phyloP scores from a whole-genome alignment of 2,329 filamentous ascomycete species.

The Aschersonia sp. region DNA sequence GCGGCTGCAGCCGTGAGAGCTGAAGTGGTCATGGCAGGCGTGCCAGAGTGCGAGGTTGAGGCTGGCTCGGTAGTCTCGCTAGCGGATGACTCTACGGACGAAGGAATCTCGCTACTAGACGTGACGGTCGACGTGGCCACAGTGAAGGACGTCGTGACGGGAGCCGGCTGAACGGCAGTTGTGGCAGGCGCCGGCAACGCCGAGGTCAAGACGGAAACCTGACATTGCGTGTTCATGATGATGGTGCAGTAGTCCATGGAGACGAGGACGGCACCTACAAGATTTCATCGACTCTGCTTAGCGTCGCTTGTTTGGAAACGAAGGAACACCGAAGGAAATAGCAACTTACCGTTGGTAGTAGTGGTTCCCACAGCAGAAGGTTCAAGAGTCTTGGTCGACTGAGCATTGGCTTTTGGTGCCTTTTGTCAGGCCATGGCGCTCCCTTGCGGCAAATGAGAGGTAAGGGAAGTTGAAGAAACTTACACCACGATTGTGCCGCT shows the following conservation, averaged over 20 bases:
- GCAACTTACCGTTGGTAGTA: background rate
- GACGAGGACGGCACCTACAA: conserved; percentile 16
- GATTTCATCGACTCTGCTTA: background rate
- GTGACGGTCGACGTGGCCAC: conserved; percentile 5
- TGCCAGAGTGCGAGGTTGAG: conserved; percentile 1
- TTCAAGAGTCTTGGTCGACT: background rate
- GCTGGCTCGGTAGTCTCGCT: conserved; percentile 4
- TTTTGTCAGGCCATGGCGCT: background rate
- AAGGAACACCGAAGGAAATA: background rate
- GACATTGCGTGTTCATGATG: conserved; percentile 18
- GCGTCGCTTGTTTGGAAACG: background rate
- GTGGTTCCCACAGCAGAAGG: background rate
- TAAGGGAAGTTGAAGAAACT: background rate
- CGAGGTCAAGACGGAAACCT: conserved; percentile 13
- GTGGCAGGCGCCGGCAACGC: conserved; percentile 7
- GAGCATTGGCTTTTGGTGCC: background rate
- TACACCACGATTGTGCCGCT: background rate
- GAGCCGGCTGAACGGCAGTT: conserved; percentile 1
- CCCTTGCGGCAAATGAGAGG: background rate
- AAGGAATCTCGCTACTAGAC: conserved; percentile 2
- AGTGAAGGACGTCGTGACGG: conserved; percentile 1
- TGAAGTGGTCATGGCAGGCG: conserved; percentile 12
- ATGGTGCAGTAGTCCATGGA: conserved; percentile 22
- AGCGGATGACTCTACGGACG: conserved; percentile 1
- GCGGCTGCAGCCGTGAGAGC: conserved; percentile 16